Evolutionary conservation across 2,329 filamentous ascomycete genomes (phyloP).

Genomic region (Aspergillus persii): DNA sequence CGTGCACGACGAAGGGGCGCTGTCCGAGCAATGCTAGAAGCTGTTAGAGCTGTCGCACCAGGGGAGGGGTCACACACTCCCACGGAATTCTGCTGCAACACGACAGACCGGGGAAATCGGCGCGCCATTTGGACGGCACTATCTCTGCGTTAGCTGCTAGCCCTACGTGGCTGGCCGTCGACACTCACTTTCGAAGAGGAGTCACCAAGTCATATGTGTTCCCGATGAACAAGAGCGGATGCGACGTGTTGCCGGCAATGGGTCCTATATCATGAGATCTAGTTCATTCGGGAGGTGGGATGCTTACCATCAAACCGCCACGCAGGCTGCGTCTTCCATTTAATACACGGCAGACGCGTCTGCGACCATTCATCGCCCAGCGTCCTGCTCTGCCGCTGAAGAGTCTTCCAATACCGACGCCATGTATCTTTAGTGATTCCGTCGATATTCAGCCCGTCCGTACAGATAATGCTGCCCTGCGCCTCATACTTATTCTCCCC

Average conservation of each 20-base stretch:
- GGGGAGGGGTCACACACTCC: background rate
- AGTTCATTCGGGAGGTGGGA: background rate
- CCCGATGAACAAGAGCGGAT: constrained; percentile 2
- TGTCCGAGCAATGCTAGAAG: constrained; percentile 1
- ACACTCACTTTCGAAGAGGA: background rate
- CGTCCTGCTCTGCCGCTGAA: constrained; percentile 1
- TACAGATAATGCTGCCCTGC: background rate
- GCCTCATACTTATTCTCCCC: constrained; percentile 1
- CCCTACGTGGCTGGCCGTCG: too few species aligned
- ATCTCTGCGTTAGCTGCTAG: background rate
- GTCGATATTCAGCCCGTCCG: background rate
- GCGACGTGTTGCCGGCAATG: constrained; percentile 1
- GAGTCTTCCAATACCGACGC: constrained; percentile 1
- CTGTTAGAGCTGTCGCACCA: background rate
- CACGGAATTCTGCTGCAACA: constrained; percentile 4
- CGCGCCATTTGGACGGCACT: constrained; percentile 1
- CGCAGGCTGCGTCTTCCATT: background rate
- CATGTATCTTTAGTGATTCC: background rate
- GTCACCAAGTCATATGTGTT: constrained; percentile 5
- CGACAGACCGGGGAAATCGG: background rate
- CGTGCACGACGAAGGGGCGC: constrained; percentile 1
- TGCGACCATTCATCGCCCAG: constrained; percentile 1
- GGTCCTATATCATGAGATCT: background rate
- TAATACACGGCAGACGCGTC: constrained; percentile 1
- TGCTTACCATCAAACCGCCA: background rate